Evolutionary conservation across 164 flowering plant genomes (phyloP).

Genomic region (Sedum album): DNA sequence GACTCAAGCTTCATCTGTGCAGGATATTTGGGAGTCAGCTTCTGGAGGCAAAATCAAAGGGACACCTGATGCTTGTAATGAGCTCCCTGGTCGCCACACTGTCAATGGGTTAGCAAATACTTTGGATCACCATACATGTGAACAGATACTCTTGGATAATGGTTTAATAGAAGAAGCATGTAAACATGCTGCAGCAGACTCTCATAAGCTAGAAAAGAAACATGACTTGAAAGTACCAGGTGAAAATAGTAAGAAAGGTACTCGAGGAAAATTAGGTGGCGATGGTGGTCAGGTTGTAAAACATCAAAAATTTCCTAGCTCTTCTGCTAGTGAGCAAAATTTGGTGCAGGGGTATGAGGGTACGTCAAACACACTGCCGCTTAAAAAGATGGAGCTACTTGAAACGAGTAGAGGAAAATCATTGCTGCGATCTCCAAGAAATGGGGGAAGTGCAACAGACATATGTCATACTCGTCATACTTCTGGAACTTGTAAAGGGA

Average conservation of each 20-base stretch:
- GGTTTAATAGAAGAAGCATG: too few relatives aligned
- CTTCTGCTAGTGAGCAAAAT: not conserved
- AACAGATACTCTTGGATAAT: too few relatives aligned
- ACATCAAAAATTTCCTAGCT: not conserved
- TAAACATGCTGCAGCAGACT: not conserved
- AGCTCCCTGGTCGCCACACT: constrained; percentile 5
- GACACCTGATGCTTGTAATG: constrained; percentile 12
- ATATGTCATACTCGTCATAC: too few relatives aligned
- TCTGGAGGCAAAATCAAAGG: constrained; percentile 6
- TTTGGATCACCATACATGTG: too few relatives aligned
- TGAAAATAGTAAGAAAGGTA: not conserved
- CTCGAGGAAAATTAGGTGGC: not conserved
- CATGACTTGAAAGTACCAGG: not conserved
- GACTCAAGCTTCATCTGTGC: constrained; percentile 11
- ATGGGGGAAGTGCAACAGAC: not conserved
- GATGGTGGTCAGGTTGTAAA: too few relatives aligned
- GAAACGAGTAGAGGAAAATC: constrained; percentile 6
- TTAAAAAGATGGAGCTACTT: too few relatives aligned
- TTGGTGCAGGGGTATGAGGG: not conserved
- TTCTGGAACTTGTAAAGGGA: too few relatives aligned
- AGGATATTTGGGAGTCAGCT: constrained; percentile 15
- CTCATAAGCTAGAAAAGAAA: constrained; percentile 9
- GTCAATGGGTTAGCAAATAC: not conserved
- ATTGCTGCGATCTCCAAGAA: not conserved
- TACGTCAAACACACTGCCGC: not conserved